Percentiles rank a stretch among this genome's conserved stretches.
phyloP scores from a whole-genome alignment of 805 yeast species.

The Cyberlindnera mycetangii region DNA sequence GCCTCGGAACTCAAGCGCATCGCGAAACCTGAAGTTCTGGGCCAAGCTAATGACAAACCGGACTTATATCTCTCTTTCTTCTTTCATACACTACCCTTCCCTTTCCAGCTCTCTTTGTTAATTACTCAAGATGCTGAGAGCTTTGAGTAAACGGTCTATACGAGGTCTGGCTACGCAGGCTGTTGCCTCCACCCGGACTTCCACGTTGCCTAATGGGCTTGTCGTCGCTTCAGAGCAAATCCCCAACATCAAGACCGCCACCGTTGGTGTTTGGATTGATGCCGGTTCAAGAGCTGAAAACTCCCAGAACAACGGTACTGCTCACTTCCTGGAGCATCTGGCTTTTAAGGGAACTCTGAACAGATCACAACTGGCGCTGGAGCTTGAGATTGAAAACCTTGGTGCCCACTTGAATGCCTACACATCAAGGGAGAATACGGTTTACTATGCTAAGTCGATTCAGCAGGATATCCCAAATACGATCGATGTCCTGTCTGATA shows the following conservation, averaged over 20 bases:
- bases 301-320: conserved; percentile 84
- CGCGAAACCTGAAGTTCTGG: too few relatives aligned
- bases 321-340: conserved; percentile 94
- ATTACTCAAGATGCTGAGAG: conserved; percentile 19
- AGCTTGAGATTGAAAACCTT: conserved; percentile 89
- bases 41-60: neutral
- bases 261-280: conserved; percentile 98
- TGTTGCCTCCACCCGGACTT: conserved; percentile 53
- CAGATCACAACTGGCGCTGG: conserved; percentile 79
- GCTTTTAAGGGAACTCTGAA: conserved; percentile 91
- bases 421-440: conserved; percentile 96
- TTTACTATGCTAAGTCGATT: conserved; percentile 88
- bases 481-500: conserved; percentile 85
- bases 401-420: conserved; percentile 99
- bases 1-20: too few relatives aligned
- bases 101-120: too few relatives aligned
- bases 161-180: conserved; percentile 10
- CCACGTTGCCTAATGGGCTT: conserved; percentile 83
- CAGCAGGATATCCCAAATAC: conserved; percentile 78
- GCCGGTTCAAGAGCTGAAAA: conserved; percentile 98
- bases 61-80: too few relatives aligned
- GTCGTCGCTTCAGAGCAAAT: conserved; percentile 89
- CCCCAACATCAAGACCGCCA: conserved; percentile 90
- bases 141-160: neutral
- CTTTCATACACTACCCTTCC: too few relatives aligned